These are phyloP conservation scores for Picochlorum sp. DNA, from an alignment of 139 green algal species.

Conservation along the genomic window DNA sequence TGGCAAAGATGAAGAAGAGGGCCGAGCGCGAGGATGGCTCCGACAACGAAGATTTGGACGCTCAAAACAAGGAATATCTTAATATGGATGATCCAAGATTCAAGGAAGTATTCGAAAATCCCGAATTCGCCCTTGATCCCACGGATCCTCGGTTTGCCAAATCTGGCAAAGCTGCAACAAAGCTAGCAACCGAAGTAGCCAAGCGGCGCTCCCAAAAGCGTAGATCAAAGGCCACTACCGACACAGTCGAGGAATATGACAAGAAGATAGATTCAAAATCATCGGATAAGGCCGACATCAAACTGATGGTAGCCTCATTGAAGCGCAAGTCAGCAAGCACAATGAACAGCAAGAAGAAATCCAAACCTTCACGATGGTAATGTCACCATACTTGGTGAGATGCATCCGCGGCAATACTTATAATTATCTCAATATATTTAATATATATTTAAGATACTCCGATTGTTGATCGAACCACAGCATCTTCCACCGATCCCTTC, in stretches of 20 bases:
- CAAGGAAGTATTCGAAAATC: conserved; percentile 44
- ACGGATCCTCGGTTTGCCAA: conserved; percentile 77
- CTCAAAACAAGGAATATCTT: conserved; percentile 20
- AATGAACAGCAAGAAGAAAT: neutral
- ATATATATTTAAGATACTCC: too few relatives aligned
- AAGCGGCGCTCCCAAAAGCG: conserved; percentile 7
- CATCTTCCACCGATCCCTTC: neutral
- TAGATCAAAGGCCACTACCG: neutral
- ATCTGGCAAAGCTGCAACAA: conserved; percentile 9
- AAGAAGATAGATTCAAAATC: neutral
- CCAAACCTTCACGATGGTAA: too few relatives aligned
- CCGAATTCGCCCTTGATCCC: conserved; percentile 79
- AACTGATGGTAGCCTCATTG: conserved; percentile 58
- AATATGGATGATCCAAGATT: conserved; percentile 76
- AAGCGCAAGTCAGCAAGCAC: conserved; percentile 47
- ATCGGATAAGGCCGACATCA: conserved; percentile 28
- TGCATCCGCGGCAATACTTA: too few relatives aligned
- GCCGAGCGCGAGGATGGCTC: conserved; percentile 26
- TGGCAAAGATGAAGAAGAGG: conserved; percentile 28
- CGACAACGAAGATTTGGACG: conserved; percentile 25
- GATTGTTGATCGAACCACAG: too few relatives aligned
- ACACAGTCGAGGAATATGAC: neutral
- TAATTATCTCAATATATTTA: too few relatives aligned
- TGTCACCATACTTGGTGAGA: too few relatives aligned
- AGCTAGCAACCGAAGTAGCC: neutral